These are phyloP conservation scores for Nemania sp. DNA, from an alignment of 2,329 filamentous ascomycete genomes.

Conservation along the genomic window DNA sequence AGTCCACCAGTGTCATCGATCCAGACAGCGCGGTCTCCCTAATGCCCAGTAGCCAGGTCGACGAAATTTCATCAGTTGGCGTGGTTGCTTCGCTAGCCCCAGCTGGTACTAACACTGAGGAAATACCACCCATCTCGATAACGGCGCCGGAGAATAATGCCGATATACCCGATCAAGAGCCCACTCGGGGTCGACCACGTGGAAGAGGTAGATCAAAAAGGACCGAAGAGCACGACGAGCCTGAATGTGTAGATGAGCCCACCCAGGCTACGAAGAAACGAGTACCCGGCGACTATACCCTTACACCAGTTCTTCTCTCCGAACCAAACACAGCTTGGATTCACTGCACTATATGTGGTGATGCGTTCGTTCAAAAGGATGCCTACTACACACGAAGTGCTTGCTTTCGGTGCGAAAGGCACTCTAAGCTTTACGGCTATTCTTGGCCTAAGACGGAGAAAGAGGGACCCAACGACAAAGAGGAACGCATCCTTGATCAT, in stretches of 20 bases:
- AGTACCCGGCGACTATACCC: constrained; percentile 82
- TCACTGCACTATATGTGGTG: constrained; percentile 84
- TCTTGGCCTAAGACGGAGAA: constrained; percentile 95
- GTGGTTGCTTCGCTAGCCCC: constrained; percentile 31
- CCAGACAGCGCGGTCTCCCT: constrained; percentile 14
- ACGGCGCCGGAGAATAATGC: constrained; percentile 7
- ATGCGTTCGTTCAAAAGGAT: constrained; percentile 87
- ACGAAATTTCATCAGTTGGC: constrained; percentile 27
- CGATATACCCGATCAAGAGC: constrained; percentile 23
- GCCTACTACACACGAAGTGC: constrained; percentile 87
- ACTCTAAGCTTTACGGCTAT: constrained; percentile 95
- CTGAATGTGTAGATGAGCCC: constrained; percentile 45
- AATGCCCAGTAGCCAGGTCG: constrained; percentile 12
- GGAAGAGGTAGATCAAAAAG: constrained; percentile 48
- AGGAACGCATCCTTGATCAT: constrained; percentile 82
- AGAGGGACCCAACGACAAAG: constrained; percentile 78
- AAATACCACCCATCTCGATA: constrained; percentile 14
- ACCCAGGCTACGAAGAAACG: constrained; percentile 54
- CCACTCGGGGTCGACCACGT: constrained; percentile 38
- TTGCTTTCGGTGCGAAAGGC: constrained; percentile 92
- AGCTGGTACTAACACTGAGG: constrained; percentile 22
- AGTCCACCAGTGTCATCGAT: neutral
- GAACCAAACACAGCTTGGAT: constrained; percentile 86
- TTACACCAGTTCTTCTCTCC: constrained; percentile 80
- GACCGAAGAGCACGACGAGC: constrained; percentile 50